phyloP scores from a whole-genome alignment of 176 grass and related monocot species.

The Poa pratensis region DNA sequence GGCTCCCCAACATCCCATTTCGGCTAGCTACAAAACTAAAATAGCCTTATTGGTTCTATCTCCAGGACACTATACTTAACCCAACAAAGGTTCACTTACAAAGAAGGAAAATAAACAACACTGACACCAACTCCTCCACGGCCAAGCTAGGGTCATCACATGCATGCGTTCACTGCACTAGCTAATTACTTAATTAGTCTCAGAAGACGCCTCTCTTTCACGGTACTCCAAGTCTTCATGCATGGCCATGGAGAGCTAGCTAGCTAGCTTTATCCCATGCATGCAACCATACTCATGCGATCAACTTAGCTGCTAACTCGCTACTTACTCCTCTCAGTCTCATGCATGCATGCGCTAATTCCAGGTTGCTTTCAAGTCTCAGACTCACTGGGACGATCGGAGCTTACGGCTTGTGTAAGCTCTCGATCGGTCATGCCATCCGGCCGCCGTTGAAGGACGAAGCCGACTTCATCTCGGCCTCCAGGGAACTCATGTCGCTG shows the following conservation, averaged over 20 bases:
- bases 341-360: constrained; percentile 51
- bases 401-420: constrained; percentile 49
- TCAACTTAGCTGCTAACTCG: constrained; percentile 45
- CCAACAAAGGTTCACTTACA: constrained; percentile 57
- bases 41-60: constrained; percentile 57
- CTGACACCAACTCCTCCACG: constrained; percentile 39
- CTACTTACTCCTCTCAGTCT: constrained; percentile 34
- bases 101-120: constrained; percentile 48
- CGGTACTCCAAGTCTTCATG: constrained; percentile 27
- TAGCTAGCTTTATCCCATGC: constrained; percentile 45
- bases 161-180: constrained; percentile 53
- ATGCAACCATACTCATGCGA: constrained; percentile 38
- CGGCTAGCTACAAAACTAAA: constrained; percentile 48
- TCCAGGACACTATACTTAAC: constrained; percentile 56
- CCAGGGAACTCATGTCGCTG: constrained; percentile 74
- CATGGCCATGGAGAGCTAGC: constrained; percentile 39
- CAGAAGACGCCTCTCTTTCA: constrained; percentile 36
- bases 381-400: background rate
- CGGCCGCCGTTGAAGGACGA: constrained; percentile 71
- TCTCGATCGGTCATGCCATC: constrained; percentile 58
- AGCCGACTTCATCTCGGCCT: constrained; percentile 87
- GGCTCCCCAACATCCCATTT: constrained; percentile 17
- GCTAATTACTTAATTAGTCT: constrained; percentile 52
- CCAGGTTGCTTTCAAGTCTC: constrained; percentile 44
- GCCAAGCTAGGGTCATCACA: constrained; percentile 45